Evolutionary conservation across 345 rosid genomes (phyloP).

Genomic region (Raphanus sativus): DNA sequence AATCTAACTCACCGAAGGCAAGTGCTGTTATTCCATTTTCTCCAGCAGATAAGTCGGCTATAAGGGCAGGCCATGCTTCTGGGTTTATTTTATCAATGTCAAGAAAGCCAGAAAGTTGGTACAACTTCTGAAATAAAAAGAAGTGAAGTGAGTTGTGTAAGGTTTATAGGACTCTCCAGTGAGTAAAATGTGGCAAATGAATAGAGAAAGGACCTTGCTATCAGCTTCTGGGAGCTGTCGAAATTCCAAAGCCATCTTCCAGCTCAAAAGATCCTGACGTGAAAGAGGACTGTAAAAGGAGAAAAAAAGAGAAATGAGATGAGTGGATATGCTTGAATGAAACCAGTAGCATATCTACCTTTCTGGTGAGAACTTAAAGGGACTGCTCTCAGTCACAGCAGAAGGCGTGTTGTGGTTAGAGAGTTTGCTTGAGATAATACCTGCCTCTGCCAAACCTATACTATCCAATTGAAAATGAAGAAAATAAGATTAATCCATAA

Average conservation of each 20-base stretch:
- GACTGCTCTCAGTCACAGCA: slow-evolving; percentile 47
- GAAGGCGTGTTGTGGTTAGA: slow-evolving; percentile 60
- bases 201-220: slow-evolving; percentile 54
- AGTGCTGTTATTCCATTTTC: slow-evolving; percentile 85
- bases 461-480: slow-evolving; percentile 34
- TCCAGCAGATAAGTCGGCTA: slow-evolving; percentile 81
- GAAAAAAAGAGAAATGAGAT: slow-evolving; percentile 20
- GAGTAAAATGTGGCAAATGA: neutral
- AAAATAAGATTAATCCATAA: slow-evolving; percentile 1
- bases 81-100: slow-evolving; percentile 81
- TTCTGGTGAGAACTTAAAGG: slow-evolving; percentile 66
- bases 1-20: slow-evolving; percentile 74
- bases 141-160: slow-evolving; percentile 22
- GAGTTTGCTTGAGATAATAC: slow-evolving; percentile 90
- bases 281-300: slow-evolving; percentile 63
- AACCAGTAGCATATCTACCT: slow-evolving; percentile 45
- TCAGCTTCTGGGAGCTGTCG: slow-evolving; percentile 85
- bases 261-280: slow-evolving; percentile 91
- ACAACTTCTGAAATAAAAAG: slow-evolving; percentile 47
- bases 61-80: slow-evolving; percentile 90
- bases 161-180: neutral
- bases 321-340: neutral
- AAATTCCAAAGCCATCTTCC: slow-evolving; percentile 94
- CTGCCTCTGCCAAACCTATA: slow-evolving; percentile 98
- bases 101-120: slow-evolving; percentile 75